Evolutionary conservation across 495 filamentous ascomycete species (phyloP).

Genomic region (Apiosordaria backusii): DNA sequence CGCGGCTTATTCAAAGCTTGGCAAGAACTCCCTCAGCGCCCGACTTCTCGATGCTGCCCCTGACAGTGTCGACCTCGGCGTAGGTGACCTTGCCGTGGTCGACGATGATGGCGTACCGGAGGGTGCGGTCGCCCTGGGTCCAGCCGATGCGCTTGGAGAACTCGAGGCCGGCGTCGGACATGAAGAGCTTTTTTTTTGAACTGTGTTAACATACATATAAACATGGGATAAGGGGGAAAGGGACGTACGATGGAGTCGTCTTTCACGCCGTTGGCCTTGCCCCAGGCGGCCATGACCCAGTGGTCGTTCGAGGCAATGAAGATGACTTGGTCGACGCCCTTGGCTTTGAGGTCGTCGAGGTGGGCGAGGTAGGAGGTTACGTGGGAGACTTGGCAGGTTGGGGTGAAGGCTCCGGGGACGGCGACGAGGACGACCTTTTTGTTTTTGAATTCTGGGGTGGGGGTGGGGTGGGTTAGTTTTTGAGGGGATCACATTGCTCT

Average conservation of each 20-base stretch:
- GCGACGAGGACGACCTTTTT: conserved; percentile 92
- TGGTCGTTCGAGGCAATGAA: conserved; percentile 88
- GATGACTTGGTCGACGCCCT: conserved; percentile 82
- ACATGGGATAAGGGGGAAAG: neutral
- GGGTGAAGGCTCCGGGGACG: conserved; percentile 94
- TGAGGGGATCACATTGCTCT: too few species aligned
- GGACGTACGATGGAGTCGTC: conserved; percentile 70
- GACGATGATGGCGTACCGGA: conserved; percentile 79
- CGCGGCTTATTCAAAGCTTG: conserved; percentile 49
- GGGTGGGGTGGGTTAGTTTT: too few species aligned
- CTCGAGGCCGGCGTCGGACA: conserved; percentile 68
- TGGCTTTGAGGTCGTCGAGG: conserved; percentile 65
- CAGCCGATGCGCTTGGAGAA: conserved; percentile 85
- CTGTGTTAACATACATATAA: neutral
- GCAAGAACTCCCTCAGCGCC: conserved; percentile 71
- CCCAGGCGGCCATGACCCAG: conserved; percentile 93
- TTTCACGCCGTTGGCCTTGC: conserved; percentile 84
- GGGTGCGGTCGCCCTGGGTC: conserved; percentile 69
- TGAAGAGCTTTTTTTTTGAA: conserved; percentile 62
- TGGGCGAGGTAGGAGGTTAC: conserved; percentile 82
- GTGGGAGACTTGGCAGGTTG: conserved; percentile 83
- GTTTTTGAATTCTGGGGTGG: conserved; percentile 72
- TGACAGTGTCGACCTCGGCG: conserved; percentile 71
- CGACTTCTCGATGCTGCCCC: conserved; percentile 66
- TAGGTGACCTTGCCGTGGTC: conserved; percentile 89